These are phyloP conservation scores for Pyrenophora teres DNA, from an alignment of 2,329 filamentous ascomycete genomes.

Conservation along the genomic window DNA sequence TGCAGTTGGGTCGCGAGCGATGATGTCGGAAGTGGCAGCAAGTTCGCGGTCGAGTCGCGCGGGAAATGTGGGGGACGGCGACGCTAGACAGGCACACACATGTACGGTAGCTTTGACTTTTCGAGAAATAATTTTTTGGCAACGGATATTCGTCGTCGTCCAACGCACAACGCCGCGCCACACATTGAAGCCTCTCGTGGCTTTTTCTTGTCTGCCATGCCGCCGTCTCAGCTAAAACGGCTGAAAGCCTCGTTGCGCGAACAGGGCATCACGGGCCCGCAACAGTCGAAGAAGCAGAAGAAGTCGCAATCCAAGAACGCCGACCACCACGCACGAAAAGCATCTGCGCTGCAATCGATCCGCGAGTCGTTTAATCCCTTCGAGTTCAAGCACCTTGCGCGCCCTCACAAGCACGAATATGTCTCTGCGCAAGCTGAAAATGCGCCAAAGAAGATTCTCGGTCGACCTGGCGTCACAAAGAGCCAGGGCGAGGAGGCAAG, in stretches of 20 bases:
- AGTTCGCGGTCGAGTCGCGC: conserved; percentile 2
- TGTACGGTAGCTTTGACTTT: conserved; percentile 19
- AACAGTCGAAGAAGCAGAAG: conserved; percentile 92
- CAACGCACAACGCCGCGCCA: not conserved
- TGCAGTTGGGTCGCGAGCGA: conserved; percentile 11
- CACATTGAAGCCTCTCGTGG: not conserved
- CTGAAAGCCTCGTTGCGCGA: conserved; percentile 89
- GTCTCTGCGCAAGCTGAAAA: conserved; percentile 65
- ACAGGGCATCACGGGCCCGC: conserved; percentile 86
- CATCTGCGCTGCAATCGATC: conserved; percentile 80
- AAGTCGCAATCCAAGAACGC: conserved; percentile 70
- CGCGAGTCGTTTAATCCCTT: conserved; percentile 98
- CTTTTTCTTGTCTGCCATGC: conserved; percentile 61
- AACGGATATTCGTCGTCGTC: conserved; percentile 12
- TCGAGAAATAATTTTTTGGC: conserved; percentile 23
- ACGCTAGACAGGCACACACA: conserved; percentile 17
- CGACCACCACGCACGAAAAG: conserved; percentile 76
- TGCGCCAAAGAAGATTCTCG: conserved; percentile 62
- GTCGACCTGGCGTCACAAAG: conserved; percentile 82
- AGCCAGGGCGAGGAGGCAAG: conserved; percentile 86
- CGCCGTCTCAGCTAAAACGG: conserved; percentile 94
- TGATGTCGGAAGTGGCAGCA: conserved; percentile 19
- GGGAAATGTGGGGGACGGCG: conserved; percentile 8
- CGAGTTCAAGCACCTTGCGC: conserved; percentile 80
- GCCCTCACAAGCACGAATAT: conserved; percentile 83